These are phyloP conservation scores for Fusarium brachygibbosum DNA, from an alignment of 2,329 filamentous ascomycete species.

Conservation along the genomic window DNA sequence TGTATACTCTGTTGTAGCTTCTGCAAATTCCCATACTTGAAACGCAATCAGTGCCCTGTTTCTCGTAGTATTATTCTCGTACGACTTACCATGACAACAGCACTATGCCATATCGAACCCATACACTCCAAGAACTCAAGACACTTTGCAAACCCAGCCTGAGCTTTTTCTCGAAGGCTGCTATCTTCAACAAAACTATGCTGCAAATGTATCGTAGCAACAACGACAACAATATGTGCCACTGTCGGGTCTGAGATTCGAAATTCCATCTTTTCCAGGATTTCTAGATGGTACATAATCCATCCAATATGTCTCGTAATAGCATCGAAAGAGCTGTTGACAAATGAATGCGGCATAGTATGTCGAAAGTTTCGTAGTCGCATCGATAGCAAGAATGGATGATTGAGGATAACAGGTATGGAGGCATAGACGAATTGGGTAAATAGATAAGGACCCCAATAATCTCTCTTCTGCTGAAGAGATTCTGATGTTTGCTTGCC, in stretches of 20 bases:
- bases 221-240: background rate
- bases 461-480: background rate
- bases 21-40: background rate
- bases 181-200: background rate
- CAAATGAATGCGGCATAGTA: constrained; percentile 1
- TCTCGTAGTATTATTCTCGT: too few relatives aligned
- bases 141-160: background rate
- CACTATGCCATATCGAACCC: background rate
- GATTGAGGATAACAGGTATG: constrained; percentile 7
- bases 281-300: constrained; percentile 3
- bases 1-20: constrained; percentile 1
- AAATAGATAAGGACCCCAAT: constrained; percentile 1
- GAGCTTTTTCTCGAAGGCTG: background rate
- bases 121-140: background rate
- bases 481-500: background rate
- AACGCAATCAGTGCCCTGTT: background rate
- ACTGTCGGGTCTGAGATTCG: constrained; percentile 2
- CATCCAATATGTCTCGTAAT: background rate
- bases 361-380: background rate
- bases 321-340: background rate
- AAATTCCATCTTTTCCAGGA: background rate
- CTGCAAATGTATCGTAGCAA: constrained; percentile 8
- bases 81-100: background rate
- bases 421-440: constrained; percentile 8
- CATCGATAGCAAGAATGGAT: background rate